Evolutionary conservation across 129 eudicot genomes (phyloP).

Genomic region (Artemisia tridentata): DNA sequence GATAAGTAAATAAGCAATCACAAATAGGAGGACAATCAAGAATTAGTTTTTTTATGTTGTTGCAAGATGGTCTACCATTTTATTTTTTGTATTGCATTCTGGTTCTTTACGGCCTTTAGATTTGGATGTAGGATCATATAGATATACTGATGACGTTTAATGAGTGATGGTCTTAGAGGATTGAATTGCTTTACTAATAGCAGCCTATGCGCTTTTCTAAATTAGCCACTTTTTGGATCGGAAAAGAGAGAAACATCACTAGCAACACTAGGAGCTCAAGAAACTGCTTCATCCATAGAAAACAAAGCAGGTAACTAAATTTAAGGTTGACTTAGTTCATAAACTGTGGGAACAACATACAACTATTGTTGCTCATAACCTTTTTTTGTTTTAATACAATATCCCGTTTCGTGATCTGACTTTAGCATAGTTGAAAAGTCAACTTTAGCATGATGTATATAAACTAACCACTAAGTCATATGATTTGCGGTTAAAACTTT

Average conservation of each 20-base stretch:
- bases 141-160: slow-evolving; percentile 75
- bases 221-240: slow-evolving; percentile 54
- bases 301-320: neutral
- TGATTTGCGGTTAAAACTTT: too few species aligned
- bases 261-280: neutral
- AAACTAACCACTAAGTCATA: too few species aligned
- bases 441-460: neutral
- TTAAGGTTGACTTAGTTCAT: neutral
- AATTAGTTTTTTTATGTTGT: too few species aligned
- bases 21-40: too few species aligned
- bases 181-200: slow-evolving; percentile 73
- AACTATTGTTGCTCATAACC: neutral
- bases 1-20: too few species aligned
- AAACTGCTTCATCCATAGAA: neutral
- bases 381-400: too few species aligned
- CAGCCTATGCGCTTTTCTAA: slow-evolving; percentile 88
- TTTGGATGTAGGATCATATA: slow-evolving; percentile 70
- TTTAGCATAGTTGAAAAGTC: neutral
- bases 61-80: neutral
- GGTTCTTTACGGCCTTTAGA: slow-evolving; percentile 91
- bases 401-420: neutral
- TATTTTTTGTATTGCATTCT: slow-evolving; percentile 51
- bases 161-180: slow-evolving; percentile 79
- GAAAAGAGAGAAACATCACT: slow-evolving; percentile 47
- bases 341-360: neutral